Percentiles rank a stretch among this genome's conserved stretches.
Conservation (phyloP, 495 filamentous ascomycete species). For the Neurospora sp. region DNA sequence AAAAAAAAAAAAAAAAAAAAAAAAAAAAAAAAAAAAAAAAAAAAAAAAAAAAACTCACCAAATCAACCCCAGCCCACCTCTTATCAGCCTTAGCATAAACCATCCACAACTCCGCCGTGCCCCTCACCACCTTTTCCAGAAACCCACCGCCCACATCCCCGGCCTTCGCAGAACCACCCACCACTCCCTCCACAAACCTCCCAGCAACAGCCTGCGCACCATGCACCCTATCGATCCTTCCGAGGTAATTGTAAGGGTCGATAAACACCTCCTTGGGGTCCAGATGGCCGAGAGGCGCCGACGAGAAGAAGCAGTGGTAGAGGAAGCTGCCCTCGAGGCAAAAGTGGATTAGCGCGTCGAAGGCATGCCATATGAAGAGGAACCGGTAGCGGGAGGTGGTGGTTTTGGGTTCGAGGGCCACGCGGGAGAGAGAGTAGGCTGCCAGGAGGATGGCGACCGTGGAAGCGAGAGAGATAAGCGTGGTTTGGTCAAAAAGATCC, state of each 20-base stretch:
- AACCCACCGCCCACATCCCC: not conserved
- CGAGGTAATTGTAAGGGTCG: slow-evolving; percentile 35
- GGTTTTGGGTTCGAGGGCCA: slow-evolving; percentile 24
- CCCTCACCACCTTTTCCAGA: not conserved
- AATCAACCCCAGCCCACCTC: slow-evolving; percentile 72
- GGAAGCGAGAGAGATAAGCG: slow-evolving; percentile 41
- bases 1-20: no score
- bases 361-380: slow-evolving; percentile 92
- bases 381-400: slow-evolving; percentile 40
- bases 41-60: slow-evolving; percentile 38
- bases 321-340: slow-evolving; percentile 84
- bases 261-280: slow-evolving; percentile 20
- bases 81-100: slow-evolving; percentile 84
- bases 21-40: no score
- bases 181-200: slow-evolving; percentile 9
- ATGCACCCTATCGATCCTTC: slow-evolving; percentile 47
- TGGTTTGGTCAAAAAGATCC: slow-evolving; percentile 44
- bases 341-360: slow-evolving; percentile 83
- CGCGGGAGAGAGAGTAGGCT: slow-evolving; percentile 36
- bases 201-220: slow-evolving; percentile 58
- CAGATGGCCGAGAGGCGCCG: slow-evolving; percentile 29
- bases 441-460: slow-evolving; percentile 38
- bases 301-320: slow-evolving; percentile 85
- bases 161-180: not conserved
- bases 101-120: slow-evolving; percentile 62